Base-by-base conservation (phyloP, 2,329 filamentous ascomycete genomes). In the Fusarium humuli region DNA sequence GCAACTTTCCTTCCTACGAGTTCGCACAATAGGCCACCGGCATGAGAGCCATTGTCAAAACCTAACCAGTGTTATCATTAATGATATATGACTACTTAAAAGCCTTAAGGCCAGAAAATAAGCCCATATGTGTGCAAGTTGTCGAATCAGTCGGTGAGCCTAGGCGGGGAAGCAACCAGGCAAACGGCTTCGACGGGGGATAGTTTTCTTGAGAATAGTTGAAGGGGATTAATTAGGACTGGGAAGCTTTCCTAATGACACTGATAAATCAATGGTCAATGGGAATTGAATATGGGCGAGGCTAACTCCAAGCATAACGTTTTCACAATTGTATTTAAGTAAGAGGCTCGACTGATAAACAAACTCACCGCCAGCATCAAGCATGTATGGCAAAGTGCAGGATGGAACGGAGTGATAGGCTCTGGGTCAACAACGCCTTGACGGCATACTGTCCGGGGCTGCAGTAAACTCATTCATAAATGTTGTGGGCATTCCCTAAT, bases 21-120 rank as follows among this genome's bases (percentile, higher is more conserved):
- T 13, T 13, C 22, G 49, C 22, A 18, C 18, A 48, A n/a, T 32
- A 9, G 6, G 20, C n/a, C 23, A 34, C 12, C 9, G 25, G 22
- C 23, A 22, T 29, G 32, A 16, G 20, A 6, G 34, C 7, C 12
- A 29, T 13, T 7, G 7, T 5, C 11, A 25, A 22, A 40, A 5
- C 13, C 11, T 13, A n/a, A 8, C 5, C 7, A 13, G 29, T 14
- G 7, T 7, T 14, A 11, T 32, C 16, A 30, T 37, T 45, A 29
- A 37, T 50, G 59, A 58, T 50, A 61, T 61, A n/a, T 59, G 54
- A 59, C 49, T 7, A 14, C 20, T 20, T 5, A 2, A 27, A 25
- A 27, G 44, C 29, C 34, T 20, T 6, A 50, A 57, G 20, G 10
- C 25, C 23, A 29, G 27, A 30, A 34, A 10, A 25, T 8, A 10